A percentile compares a stretch with the other conserved stretches of the same genome.
These are phyloP conservation scores for Xylariaceae sp. DNA, from an alignment of 2,329 filamentous ascomycete species.

Conservation along the genomic window DNA sequence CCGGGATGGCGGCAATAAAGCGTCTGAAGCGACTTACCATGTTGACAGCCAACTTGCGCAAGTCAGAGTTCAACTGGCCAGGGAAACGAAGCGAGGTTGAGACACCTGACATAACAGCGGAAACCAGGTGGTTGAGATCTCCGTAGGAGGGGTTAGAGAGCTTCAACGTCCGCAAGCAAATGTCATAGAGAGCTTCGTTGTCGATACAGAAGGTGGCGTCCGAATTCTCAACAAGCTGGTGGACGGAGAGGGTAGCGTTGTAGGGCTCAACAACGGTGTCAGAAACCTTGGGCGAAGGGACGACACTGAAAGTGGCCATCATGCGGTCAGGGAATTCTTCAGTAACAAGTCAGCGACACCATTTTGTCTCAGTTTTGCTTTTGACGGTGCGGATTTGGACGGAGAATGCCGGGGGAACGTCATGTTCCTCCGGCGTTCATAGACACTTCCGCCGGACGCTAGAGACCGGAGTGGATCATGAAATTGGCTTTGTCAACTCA, in stretches of 20 bases:
- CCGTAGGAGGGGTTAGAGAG: slow-evolving; percentile 97
- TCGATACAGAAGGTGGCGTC: slow-evolving; percentile 99
- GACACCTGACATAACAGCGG: slow-evolving; percentile 98
- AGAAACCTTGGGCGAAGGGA: slow-evolving; percentile 98
- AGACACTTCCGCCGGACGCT: not conserved
- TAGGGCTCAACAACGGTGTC: slow-evolving; percentile 99
- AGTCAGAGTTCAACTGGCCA: slow-evolving; percentile 98
- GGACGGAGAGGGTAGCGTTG: slow-evolving; percentile 97
- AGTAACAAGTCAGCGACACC: not conserved
- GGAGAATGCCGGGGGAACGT: not conserved
- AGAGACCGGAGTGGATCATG: not conserved
- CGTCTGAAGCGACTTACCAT: slow-evolving; percentile 50
- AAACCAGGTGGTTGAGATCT: slow-evolving; percentile 98
- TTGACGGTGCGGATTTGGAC: not conserved
- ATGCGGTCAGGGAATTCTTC: slow-evolving; percentile 96
- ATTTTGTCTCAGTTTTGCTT: not conserved
- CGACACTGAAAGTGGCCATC: slow-evolving; percentile 99
- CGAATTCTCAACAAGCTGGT: slow-evolving; percentile 99
- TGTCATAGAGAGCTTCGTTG: slow-evolving; percentile 99
- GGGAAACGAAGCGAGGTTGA: slow-evolving; percentile 99
- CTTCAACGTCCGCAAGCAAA: slow-evolving; percentile 99
- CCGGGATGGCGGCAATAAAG: too few relatives aligned
- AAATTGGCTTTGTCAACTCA: not conserved
- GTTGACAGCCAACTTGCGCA: slow-evolving; percentile 99
- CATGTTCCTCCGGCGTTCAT: not conserved